phyloP scores from a whole-genome alignment of 495 filamentous ascomycete genomes.

The Echria macrotheca region DNA sequence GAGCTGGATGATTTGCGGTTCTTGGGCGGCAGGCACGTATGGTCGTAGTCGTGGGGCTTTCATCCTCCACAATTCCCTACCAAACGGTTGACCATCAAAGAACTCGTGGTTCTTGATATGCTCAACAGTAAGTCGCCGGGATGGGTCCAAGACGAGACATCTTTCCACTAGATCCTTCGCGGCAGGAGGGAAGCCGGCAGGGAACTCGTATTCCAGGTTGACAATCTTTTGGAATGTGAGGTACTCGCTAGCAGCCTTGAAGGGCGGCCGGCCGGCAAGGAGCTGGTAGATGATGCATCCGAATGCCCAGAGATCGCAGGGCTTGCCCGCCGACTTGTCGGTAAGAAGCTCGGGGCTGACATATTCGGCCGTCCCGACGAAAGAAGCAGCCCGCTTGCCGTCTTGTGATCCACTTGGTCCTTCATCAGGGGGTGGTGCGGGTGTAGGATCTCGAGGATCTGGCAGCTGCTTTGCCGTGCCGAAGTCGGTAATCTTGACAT shows the following conservation, averaged over 20 bases:
- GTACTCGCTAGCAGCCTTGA: constrained; percentile 97
- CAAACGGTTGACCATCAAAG: constrained; percentile 86
- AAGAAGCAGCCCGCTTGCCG: constrained; percentile 77
- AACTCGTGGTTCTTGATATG: constrained; percentile 98
- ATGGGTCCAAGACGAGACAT: constrained; percentile 84
- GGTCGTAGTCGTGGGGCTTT: constrained; percentile 86
- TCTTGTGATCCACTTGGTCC: constrained; percentile 52
- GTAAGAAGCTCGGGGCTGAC: constrained; percentile 94
- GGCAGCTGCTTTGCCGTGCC: constrained; percentile 93
- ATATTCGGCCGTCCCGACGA: constrained; percentile 98
- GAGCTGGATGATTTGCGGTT: constrained; percentile 71
- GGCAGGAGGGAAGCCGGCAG: constrained; percentile 78
- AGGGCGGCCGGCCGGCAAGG: constrained; percentile 85
- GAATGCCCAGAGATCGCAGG: constrained; percentile 97
- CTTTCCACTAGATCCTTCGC: constrained; percentile 91
- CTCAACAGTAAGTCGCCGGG: constrained; percentile 82
- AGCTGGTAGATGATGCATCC: constrained; percentile 99
- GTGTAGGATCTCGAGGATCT: constrained; percentile 50
- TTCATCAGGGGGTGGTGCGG: constrained; percentile 41
- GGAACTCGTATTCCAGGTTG: constrained; percentile 87
- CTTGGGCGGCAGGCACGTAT: constrained; percentile 73
- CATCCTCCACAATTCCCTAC: constrained; percentile 78
- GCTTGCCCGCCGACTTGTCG: constrained; percentile 95
- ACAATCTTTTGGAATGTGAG: constrained; percentile 99
- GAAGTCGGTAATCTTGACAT: constrained; percentile 98